Evolutionary conservation across 164 flowering plant species (phyloP), one percentile per base, ranked within the genome.

Genomic region (Paratinospora sagittata): DNA sequence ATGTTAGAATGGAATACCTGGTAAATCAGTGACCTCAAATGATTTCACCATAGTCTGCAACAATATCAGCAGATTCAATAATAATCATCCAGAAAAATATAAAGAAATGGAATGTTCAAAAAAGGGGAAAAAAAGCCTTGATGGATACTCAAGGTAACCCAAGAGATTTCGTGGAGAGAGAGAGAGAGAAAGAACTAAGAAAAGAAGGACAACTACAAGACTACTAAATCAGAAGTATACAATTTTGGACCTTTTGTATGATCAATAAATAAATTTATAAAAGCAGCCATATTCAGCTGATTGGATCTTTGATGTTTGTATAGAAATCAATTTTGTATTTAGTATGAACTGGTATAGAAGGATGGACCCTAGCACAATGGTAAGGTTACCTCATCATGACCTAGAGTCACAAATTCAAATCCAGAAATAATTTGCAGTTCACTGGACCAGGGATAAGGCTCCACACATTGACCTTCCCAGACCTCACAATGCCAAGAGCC

Each of bases 1-100:
- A n/a, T n/a, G n/a, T n/a, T n/a, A 47, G 11, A 67, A 58, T 37
- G 11, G 66, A 6, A 52, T 82, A 92, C 98, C 98, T 84, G 99
- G 99, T 67, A 91, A 81, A 58, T 96, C 97, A 6, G 97, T 88
- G 70, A 87, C 99, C 80, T 96, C 98, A 73, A 96, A 93, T 21
- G 99, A 95, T 78, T 91, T 90, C 3, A 78, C 96, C 92, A 90
- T 87, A 12, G 88, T 89, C 98, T 95, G 88, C 24, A 85, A 63
- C 13, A 81, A 62, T 0, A 71, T 21, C 72, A 78, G 66, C 43
- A 41, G 71, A 13, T 47, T 58, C 52, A 43, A 82, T 72, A 77
- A 57, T 21, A 27, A 52, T 17, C n/a, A n/a, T n/a, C n/a, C n/a
- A n/a, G n/a, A n/a, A n/a, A n/a, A n/a, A 19, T 8, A 67, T 23